Evolutionary conservation across 2,329 filamentous ascomycete genomes (phyloP).

Genomic region (Lizonia empirigonia): DNA sequence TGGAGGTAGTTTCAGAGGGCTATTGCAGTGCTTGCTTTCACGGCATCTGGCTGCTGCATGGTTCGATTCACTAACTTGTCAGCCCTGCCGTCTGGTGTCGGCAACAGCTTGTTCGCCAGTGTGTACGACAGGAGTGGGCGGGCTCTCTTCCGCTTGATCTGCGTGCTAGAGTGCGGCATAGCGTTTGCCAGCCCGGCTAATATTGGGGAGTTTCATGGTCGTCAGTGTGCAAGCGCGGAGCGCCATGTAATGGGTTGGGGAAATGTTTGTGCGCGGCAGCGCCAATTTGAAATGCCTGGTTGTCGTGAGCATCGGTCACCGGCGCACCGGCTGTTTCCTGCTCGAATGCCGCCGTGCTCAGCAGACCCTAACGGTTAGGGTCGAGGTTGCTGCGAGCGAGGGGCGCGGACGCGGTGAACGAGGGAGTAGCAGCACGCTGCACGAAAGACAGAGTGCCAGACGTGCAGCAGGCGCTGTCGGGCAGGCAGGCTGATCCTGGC

Average conservation of each 20-base stretch:
- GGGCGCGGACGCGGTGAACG: conserved; percentile 19
- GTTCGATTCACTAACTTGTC: conserved; percentile 10
- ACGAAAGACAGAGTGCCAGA: conserved; percentile 17
- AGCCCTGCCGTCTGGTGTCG: conserved; percentile 32
- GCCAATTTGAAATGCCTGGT: conserved; percentile 8
- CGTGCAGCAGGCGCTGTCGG: conserved; percentile 29
- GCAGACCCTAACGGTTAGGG: conserved; percentile 15
- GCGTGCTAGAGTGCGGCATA: conserved; percentile 27
- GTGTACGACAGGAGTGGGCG: conserved; percentile 34
- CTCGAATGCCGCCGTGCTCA: conserved; percentile 23
- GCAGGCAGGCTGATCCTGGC: conserved; percentile 36
- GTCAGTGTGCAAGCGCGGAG: conserved; percentile 9
- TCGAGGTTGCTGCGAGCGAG: conserved; percentile 14
- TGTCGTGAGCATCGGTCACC: conserved; percentile 4
- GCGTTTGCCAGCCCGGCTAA: conserved; percentile 35
- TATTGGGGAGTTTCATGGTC: conserved; percentile 18
- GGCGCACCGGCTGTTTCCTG: conserved; percentile 30
- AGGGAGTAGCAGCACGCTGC: conserved; percentile 15
- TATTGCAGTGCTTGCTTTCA: background rate
- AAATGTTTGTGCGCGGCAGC: conserved; percentile 9
- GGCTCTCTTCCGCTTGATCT: conserved; percentile 38
- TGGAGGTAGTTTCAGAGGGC: background rate
- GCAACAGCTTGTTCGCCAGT: conserved; percentile 6
- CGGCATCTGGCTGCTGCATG: conserved; percentile 15
- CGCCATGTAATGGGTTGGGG: conserved; percentile 18